Base-by-base conservation (phyloP, 1,284 basidiomycete species). In the Cerioporus squamosus region DNA sequence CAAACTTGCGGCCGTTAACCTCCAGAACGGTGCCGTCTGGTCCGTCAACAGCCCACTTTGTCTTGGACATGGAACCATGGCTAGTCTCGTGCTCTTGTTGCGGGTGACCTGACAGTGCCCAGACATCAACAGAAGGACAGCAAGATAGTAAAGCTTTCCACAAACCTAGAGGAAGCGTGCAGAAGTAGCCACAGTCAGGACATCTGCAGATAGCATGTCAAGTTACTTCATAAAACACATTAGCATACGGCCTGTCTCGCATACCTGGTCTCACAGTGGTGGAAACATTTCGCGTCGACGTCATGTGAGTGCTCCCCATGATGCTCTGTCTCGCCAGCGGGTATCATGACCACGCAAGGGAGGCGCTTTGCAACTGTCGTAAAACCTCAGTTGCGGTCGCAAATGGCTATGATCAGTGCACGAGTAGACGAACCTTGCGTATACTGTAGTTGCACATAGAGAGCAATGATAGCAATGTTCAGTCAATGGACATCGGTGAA, bases 51-150 rank as follows among this genome's bases (percentile, higher is more conserved):
- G 79, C 74, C 86, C 86, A 88, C 38, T 74, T 74, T 0, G 81
- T 81, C 47, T 70, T 74, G 0, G 82, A 81, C 86, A 87, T 87
- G 1, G 83, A 86, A 3, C 86, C 86, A 61, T 88, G 86, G 29
- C 77, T 76, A 0, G 86, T 88, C 36, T 86, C 84, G 52, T 88
- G 86, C 43, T 84, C 80, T 59, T 79, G 75, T 60, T 88, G 86
- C 0, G 80, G 51, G 61, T 88, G 86, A 0, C 82, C 86, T 88
- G 55, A 51, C 44, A 31, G 18, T 42, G n/a, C 20, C 26, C n/a
- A 39, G 5, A 29, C 23, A 2, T 10, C 52, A 46, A 56, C 23
- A 42, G 26, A 2, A 18, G 10, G 3, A 36, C 1, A 14, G 22
- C 36, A 3, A 24, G 17, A 20, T 31, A 40, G 7, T 31, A 7